Evolutionary conservation across 2,329 filamentous ascomycete species (phyloP).

Genomic region (Alternaria conjuncta): DNA sequence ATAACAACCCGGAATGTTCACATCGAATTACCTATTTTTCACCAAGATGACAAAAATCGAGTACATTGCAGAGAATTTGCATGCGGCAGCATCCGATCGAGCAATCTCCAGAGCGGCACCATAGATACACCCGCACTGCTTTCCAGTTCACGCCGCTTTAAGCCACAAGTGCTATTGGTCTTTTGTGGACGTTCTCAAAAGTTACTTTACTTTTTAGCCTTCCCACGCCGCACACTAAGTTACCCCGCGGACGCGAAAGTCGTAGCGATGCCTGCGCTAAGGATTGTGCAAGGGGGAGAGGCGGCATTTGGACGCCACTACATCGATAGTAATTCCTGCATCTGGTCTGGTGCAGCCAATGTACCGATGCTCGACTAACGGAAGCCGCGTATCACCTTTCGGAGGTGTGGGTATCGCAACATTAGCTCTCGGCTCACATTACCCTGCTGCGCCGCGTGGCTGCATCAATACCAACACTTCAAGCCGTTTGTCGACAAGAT

Average conservation of each 20-base stretch:
- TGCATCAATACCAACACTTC: conserved; percentile 12
- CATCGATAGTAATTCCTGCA: conserved; percentile 8
- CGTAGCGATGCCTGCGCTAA: conserved; percentile 7
- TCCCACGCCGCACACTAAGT: conserved; percentile 13
- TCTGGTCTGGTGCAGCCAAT: conserved; percentile 11
- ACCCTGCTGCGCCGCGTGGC: conserved; percentile 14
- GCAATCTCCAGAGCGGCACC: conserved; percentile 9
- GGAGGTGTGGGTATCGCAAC: conserved; percentile 1
- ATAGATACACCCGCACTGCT: neutral
- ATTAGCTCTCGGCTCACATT: conserved; percentile 8
- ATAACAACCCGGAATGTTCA: neutral
- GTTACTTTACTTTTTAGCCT: conserved; percentile 12
- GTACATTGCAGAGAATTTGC: conserved; percentile 10
- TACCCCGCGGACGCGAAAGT: conserved; percentile 11
- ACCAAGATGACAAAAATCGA: neutral
- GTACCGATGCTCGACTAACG: conserved; percentile 21
- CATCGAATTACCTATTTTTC: neutral
- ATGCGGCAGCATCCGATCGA: conserved; percentile 19
- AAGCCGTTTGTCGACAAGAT: neutral
- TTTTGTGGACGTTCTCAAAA: neutral
- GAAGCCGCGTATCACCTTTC: conserved; percentile 13
- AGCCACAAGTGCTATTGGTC: neutral
- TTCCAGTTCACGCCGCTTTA: conserved; percentile 10
- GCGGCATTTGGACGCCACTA: conserved; percentile 14
- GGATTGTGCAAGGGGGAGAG: conserved; percentile 8